Percentiles rank a stretch among this genome's conserved stretches.
These are phyloP conservation scores for Inonotus obliquus DNA, from an alignment of 1,284 basidiomycete genomes.

Conservation along the genomic window DNA sequence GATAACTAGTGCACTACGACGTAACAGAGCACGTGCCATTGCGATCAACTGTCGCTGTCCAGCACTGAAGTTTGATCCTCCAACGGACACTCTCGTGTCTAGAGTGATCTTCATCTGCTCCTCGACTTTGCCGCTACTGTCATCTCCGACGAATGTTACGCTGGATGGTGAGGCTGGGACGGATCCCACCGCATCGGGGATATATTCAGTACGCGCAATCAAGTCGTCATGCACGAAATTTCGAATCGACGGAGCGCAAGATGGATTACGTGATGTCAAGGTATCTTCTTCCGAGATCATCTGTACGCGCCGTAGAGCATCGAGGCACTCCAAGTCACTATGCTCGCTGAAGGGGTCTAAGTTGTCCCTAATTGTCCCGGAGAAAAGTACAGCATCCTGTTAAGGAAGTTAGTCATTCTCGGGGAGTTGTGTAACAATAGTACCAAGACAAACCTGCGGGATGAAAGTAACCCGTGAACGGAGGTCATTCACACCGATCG, in stretches of 20 bases:
- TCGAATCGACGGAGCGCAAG: conserved; percentile 44
- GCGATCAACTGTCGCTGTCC: conserved; percentile 83
- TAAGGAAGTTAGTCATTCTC: too few relatives aligned
- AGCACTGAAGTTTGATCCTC: conserved; percentile 81
- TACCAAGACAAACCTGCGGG: too few relatives aligned
- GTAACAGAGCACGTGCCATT: conserved; percentile 72
- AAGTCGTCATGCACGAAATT: conserved; percentile 31
- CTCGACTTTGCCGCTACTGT: conserved; percentile 35
- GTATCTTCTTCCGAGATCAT: conserved; percentile 50
- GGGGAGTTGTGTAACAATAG: too few relatives aligned
- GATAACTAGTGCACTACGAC: conserved; percentile 73
- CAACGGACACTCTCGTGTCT: conserved; percentile 70
- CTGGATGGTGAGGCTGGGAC: conserved; percentile 28
- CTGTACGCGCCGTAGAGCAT: conserved; percentile 61
- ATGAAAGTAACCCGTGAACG: conserved; percentile 53
- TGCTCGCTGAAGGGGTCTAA: conserved; percentile 85
- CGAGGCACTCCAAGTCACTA: conserved; percentile 71
- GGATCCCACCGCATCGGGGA: conserved; percentile 17
- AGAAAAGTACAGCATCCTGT: conserved; percentile 79
- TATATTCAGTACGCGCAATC: conserved; percentile 29
- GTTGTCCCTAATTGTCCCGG: conserved; percentile 82
- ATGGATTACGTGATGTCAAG: conserved; percentile 41
- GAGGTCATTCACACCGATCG: conserved; percentile 82
- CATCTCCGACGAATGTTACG: conserved; percentile 3
- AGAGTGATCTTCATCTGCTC: conserved; percentile 56